Evolutionary conservation across 345 rosid genomes (phyloP), one percentile per base, ranked within the genome.

Genomic region (Brassica rapa): DNA sequence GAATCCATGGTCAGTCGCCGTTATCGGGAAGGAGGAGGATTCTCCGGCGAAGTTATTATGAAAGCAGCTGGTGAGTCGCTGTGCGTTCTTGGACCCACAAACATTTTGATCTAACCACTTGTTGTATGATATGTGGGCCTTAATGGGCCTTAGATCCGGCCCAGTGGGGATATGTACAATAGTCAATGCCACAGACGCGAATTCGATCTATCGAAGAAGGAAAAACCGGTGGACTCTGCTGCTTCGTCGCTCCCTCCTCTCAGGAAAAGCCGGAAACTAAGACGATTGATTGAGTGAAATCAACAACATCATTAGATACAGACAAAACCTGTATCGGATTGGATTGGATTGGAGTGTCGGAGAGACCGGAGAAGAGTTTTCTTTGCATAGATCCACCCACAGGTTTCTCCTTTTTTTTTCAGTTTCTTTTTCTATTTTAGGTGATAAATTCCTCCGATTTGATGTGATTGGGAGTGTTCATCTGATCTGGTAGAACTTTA

Each of bases 1-100:
- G 74, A 77, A 85, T 78, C 88, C 89, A 87, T 86, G 83, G 82
- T 83, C 79, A 79, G 46, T 19, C 21, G 21, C 21, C 81, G 72
- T 66, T 66, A n/a, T 29, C 77, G 75, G 77, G 60, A 71, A 24
- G 65, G 37, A 16, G 16, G 72, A 77, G 21, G 23, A 53, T 62
- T 62, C n/a, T 37, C 37, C 66, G 77, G 51, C 64, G 66, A 57
- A 30, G 62, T 21, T 59, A 10, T 57, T 73, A 62, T 56, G 63
- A 15, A 14, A 46, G 78, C 19, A 73, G 78, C 82, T 79, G 70
- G 6, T 0, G 61, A 35, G 71, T 77, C 65, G 53, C 43, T 76
- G 62, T 76, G 1, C 8, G 29, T 35, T 62, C 69, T 68, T 61
- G 75, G 78, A 66, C 78, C 78, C 71, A 74, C 56, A 6, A 27